Percentiles rank a stretch among this genome's conserved stretches.
These are phyloP conservation scores for Oryza glaberrima DNA, from an alignment of 176 grass and related monocot genomes.

Conservation along the genomic window DNA sequence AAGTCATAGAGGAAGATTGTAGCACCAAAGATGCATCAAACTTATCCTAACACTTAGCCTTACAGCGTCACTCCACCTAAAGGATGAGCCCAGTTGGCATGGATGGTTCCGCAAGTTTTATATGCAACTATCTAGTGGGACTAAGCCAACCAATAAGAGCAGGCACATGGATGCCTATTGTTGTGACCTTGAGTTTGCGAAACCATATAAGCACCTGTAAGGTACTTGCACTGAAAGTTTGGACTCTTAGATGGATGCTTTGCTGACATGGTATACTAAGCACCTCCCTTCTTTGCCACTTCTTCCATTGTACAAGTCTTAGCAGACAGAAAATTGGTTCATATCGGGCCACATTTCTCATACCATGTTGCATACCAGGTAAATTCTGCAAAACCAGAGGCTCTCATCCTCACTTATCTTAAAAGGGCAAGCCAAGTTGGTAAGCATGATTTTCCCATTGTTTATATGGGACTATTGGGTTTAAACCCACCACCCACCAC, in stretches of 20 bases:
- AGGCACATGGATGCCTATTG: too few species aligned
- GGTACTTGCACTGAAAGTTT: background rate
- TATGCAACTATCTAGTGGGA: too few species aligned
- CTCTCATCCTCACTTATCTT: background rate
- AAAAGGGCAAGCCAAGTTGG: background rate
- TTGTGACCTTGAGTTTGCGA: background rate
- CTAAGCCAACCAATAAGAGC: too few species aligned
- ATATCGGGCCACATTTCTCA: background rate
- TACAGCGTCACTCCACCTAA: conserved; percentile 7
- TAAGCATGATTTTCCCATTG: background rate
- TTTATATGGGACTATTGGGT: background rate
- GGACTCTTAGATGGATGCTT: background rate
- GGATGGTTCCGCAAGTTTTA: too few species aligned
- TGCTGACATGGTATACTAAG: background rate
- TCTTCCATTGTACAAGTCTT: background rate
- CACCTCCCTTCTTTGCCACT: background rate
- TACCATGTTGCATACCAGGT: background rate
- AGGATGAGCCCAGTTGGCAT: too few species aligned
- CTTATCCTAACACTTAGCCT: background rate
- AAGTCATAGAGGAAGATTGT: conserved; percentile 17
- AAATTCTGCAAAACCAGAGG: background rate
- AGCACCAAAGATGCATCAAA: conserved; percentile 15
- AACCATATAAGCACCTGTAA: background rate
- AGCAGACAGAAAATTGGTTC: background rate
- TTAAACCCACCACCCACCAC: background rate